Evolutionary conservation across 768 basidiomycete species (phyloP).

Genomic region (Lepiota venenata): DNA sequence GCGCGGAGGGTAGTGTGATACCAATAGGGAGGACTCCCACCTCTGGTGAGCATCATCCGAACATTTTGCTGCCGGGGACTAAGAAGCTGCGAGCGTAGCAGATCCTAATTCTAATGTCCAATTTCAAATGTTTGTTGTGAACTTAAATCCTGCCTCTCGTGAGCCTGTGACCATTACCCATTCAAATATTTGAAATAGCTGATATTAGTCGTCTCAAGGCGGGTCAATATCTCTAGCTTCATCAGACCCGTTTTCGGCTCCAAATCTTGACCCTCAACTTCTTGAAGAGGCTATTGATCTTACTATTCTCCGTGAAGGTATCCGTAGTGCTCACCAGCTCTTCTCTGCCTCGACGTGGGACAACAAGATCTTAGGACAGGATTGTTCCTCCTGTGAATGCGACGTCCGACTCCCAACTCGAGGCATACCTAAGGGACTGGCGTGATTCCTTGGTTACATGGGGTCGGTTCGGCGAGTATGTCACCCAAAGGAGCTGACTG

Average conservation of each 20-base stretch:
- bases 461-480: conserved; percentile 5
- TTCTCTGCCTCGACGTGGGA: conserved; percentile 16
- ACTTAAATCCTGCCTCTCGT: background rate
- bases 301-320: conserved; percentile 16
- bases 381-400: background rate
- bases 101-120: background rate
- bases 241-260: conserved; percentile 37
- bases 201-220: background rate
- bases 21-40: background rate
- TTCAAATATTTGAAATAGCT: background rate
- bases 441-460: background rate
- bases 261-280: conserved; percentile 36
- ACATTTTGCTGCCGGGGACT: too few relatives aligned
- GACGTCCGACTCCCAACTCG: conserved; percentile 23
- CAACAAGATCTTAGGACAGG: conserved; percentile 11
- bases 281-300: conserved; percentile 22
- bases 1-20: background rate
- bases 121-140: background rate
- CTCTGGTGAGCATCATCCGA: background rate
- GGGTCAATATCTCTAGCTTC: conserved; percentile 28
- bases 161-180: background rate
- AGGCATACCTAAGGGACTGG: background rate
- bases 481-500: background rate
- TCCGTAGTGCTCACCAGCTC: conserved; percentile 17
- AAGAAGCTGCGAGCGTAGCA: too few relatives aligned